Evolutionary conservation across 148 eudicot species (phyloP), one percentile per base, ranked within the genome.

Genomic region (Salicornia ramosissima): DNA sequence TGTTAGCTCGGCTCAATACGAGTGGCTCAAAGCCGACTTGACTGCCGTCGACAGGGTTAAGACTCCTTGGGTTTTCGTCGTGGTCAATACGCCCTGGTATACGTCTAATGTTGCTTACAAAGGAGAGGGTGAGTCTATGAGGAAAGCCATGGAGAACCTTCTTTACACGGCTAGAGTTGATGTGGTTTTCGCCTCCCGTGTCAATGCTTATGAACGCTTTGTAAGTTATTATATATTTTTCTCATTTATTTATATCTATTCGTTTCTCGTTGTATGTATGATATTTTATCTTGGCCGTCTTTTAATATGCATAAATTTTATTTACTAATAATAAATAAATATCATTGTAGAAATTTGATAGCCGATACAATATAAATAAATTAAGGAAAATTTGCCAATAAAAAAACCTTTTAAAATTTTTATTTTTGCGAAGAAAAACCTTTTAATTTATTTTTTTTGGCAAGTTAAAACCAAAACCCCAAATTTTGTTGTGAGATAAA

Each of bases 171-270:
- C 87, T 1, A 80, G 88, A 10, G 96, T 90, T 5, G 98, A 93
- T 64, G 74, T 79, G 5, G 96, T 93, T 50, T 93, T 82, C 28
- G 71, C 90, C 0, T 96, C 96, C 10, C 96, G 91, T 76, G 95
- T 93, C 82, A 92, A 84, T 72, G 92, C 98, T 3, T 93, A 93
- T 24, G 98, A 93, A 74, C 82, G 96, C 39, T 93, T 93, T 18
- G 96, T 93, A 81, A 90, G 98, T 77, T 21, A 8, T 13, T 1
- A 15, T 3, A n/a, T n/a, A n/a, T 15, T 80, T 24, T 13, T 2
- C 14, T 29, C 51, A 18, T 6, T 28, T 62, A n/a, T 5, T 72
- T 28, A 51, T 47, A n/a, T n/a, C n/a, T n/a, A n/a, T n/a, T n/a
- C n/a, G n/a, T n/a, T n/a, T n/a, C n/a, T n/a, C n/a, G n/a, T n/a